Conservation (phyloP, 495 filamentous ascomycete species). For the Monascus purpureus region DNA sequence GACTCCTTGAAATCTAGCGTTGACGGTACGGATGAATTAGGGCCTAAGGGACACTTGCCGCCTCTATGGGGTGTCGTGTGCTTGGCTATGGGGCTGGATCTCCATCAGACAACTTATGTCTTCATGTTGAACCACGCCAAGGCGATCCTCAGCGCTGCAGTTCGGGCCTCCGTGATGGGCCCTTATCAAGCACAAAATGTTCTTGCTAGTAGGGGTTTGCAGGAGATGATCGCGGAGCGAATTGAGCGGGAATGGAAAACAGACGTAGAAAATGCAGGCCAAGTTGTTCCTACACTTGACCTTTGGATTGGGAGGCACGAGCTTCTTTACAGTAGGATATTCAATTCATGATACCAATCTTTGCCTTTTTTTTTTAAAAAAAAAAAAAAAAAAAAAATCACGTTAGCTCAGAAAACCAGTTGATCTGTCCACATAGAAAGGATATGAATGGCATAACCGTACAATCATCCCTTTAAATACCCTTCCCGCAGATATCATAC, state of each 20-base stretch:
- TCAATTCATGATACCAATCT: constrained; percentile 62
- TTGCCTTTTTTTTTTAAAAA: no score
- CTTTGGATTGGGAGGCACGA: constrained; percentile 93
- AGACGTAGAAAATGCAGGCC: constrained; percentile 66
- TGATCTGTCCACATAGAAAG: no score
- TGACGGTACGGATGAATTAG: constrained; percentile 16
- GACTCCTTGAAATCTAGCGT: constrained; percentile 21
- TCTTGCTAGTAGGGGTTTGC: constrained; percentile 52
- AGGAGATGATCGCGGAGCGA: constrained; percentile 43
- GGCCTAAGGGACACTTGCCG: constrained; percentile 52
- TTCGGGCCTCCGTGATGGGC: constrained; percentile 76
- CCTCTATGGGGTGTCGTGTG: constrained; percentile 70
- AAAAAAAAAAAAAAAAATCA: no score
- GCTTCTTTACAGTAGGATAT: constrained; percentile 88
- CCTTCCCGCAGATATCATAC: constrained; percentile 4
- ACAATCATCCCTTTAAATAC: no score
- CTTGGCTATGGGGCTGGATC: constrained; percentile 42
- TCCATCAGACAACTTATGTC: constrained; percentile 61
- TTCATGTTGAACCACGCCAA: constrained; percentile 84
- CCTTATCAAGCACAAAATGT: constrained; percentile 85
- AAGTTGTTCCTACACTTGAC: constrained; percentile 77
- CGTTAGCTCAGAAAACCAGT: no score
- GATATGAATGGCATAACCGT: no score
- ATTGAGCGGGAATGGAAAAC: constrained; percentile 46
- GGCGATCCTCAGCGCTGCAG: constrained; percentile 75